Evolutionary conservation across 1,284 basidiomycete genomes (phyloP), one percentile per base, ranked within the genome.

Genomic region (Mycena sp.): DNA sequence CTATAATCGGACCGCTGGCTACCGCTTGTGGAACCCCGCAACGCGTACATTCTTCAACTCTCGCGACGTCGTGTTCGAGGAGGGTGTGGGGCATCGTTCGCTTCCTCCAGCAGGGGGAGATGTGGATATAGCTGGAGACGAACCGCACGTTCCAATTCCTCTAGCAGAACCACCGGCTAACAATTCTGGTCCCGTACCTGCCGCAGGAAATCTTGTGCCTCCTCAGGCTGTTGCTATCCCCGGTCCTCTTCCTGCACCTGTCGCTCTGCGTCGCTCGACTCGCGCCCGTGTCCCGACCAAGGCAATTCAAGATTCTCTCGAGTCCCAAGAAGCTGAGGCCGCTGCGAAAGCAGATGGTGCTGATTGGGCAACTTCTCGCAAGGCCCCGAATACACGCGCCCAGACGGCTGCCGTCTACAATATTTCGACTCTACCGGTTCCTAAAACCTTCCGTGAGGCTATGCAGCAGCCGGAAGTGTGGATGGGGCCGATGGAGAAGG

Each of bases 51-150:
- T 68, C 7, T 26, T 68, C 26, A 53, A n/a, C 7, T 61, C 59
- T 0, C 46, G 68, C 16, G 72, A 75, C 48, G 72, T 76, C 3
- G 63, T 72, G 11, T 76, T 76, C 40, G 69, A 74, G 16, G 72
- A 76, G 30, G 69, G 67, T 0, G 11, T 19, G 2, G 61, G 56
- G 2, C 65, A 70, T 32, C 23, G 67, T 16, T 54, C 67, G 23
- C 43, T 46, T 21, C 40, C 69, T 35, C 49, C 57, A 63, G 54
- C 61, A 63, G 54, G 61, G 55, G 55, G 61, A 63, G 61, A 45
- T 40, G 21, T 58, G 53, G 38, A 30, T 16, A 43, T 43, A 19
- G 61, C 61, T 62, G 55, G 50, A 38, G 64, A 40, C 35, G 35
- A 41, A 1, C 28, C 52, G 37, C 53, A 52, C 17, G 56, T 32